phyloP scores from a whole-genome alignment of 176 grass and related monocot genomes.

The Triticum timopheevii region DNA sequence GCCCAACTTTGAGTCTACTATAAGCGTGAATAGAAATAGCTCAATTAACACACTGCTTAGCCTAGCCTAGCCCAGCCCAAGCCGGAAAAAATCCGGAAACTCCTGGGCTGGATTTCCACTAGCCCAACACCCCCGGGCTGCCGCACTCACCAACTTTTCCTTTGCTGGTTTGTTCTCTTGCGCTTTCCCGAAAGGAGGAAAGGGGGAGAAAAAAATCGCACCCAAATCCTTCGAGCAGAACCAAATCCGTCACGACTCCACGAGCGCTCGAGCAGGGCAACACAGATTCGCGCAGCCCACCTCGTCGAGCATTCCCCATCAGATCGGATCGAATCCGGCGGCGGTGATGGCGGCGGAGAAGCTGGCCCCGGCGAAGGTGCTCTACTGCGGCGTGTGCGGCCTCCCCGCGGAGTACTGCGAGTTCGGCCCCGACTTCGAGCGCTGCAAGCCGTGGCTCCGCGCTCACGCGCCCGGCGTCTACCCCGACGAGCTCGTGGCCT shows the following conservation, averaged over 20 bases:
- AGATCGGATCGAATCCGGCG: neutral
- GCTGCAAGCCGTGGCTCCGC: constrained; percentile 98
- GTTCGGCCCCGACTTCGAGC: constrained; percentile 98
- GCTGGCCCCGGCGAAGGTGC: constrained; percentile 67
- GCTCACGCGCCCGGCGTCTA: constrained; percentile 78
- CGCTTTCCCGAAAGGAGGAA: neutral
- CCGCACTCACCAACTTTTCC: neutral
- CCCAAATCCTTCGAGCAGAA: neutral
- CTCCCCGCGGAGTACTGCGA: constrained; percentile 98
- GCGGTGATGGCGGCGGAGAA: constrained; percentile 65
- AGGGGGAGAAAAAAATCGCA: neutral
- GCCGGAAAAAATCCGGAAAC: neutral
- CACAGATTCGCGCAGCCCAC: constrained; percentile 2
- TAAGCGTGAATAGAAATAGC: no score
- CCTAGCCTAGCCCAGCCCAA: neutral
- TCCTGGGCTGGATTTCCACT: neutral
- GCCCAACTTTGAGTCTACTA: no score
- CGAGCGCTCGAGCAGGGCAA: neutral
- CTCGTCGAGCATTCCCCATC: neutral
- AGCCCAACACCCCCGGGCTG: neutral
- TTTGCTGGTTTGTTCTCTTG: neutral
- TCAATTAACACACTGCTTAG: no score
- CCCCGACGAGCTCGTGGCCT: constrained; percentile 66
- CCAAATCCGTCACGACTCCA: neutral
- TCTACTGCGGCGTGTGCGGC: constrained; percentile 86